Percentiles rank a stretch among this genome's conserved stretches.
These are phyloP conservation scores for Patellifolia procumbens DNA, from an alignment of 179 eudicot genomes.

Conservation along the genomic window DNA sequence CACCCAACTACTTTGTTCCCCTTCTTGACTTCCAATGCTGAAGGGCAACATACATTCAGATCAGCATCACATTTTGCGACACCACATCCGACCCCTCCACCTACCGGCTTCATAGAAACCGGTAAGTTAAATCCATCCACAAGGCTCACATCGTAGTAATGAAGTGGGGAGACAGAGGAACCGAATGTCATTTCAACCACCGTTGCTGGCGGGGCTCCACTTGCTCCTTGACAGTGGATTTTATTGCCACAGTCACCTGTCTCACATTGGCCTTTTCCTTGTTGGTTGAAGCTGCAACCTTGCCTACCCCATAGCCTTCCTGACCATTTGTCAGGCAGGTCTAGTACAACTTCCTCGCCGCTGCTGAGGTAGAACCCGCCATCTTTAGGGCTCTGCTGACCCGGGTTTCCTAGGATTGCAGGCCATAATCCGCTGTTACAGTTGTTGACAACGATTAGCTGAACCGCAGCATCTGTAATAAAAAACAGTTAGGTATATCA, in stretches of 20 bases:
- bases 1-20: constrained; percentile 77
- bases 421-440: constrained; percentile 82
- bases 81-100: constrained; percentile 84
- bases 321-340: constrained; percentile 77
- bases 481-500: not conserved
- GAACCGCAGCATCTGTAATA: constrained; percentile 58
- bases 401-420: constrained; percentile 68
- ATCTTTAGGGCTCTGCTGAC: constrained; percentile 55
- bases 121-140: constrained; percentile 95
- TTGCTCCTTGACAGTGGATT: constrained; percentile 62
- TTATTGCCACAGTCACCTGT: constrained; percentile 77
- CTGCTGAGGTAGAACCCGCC: constrained; percentile 73
- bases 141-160: constrained; percentile 87
- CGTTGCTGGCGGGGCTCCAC: constrained; percentile 83
- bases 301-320: constrained; percentile 91
- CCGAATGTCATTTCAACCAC: constrained; percentile 92
- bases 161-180: constrained; percentile 66
- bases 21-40: constrained; percentile 68
- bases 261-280: constrained; percentile 67
- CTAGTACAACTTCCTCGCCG: constrained; percentile 66
- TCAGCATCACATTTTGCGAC: constrained; percentile 77
- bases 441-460: constrained; percentile 85
- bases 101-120: constrained; percentile 81
- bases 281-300: constrained; percentile 57
- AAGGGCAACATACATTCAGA: constrained; percentile 79